Base-by-base conservation (phyloP, 306 rosid genomes). In the Trichosanthes cucumerina region DNA sequence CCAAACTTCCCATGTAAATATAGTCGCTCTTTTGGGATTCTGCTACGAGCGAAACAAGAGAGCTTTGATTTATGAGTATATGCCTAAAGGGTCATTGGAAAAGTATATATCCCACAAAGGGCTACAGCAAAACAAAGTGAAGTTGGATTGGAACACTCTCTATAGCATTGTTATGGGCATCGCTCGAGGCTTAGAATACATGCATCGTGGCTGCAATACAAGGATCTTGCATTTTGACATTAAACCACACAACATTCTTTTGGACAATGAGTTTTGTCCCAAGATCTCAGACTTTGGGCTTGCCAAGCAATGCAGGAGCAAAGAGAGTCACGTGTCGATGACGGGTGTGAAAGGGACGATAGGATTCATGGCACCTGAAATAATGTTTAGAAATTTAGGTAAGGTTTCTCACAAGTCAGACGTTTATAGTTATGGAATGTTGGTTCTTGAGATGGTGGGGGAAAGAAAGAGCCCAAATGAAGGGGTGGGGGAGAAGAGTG, bases 211-310 rank as follows among this genome's bases (percentile, higher is more conserved):
- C 3, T 69, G 76, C 43, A 43, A 69, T 7, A 69, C 86, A 14
- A 93, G 83, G 2, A 87, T 87, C 79, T 84, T 93, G 80, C 98
- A 93, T 83, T 83, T 93, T 13, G 96, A 93, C 71, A 88, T 91
- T 7, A 93, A 93, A 77, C 90, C 97, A 78, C 88, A 81, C 68
- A 93, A 90, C 24, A 91, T 93, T 81, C 98, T 93, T 57, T 87
- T 91, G 5, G 97, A 91, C 82, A 31, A 58, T 9, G 75, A 85
- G 58, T 93, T 90, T 52, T 31, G 73, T 4, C 96, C 90, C 36
- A 93, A 90, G 76, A 93, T 93, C 41, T 96, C 96, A 9, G 98
- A 91, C 80, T 93, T 93, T 44, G 98, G 97, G 50, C 90, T 90
- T 9, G 66, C 66, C 66, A 60, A 60, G 66, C 66, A 60, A 28